Evolutionary conservation across 345 rosid species (phyloP).

Genomic region (Boechera divaricarpa): DNA sequence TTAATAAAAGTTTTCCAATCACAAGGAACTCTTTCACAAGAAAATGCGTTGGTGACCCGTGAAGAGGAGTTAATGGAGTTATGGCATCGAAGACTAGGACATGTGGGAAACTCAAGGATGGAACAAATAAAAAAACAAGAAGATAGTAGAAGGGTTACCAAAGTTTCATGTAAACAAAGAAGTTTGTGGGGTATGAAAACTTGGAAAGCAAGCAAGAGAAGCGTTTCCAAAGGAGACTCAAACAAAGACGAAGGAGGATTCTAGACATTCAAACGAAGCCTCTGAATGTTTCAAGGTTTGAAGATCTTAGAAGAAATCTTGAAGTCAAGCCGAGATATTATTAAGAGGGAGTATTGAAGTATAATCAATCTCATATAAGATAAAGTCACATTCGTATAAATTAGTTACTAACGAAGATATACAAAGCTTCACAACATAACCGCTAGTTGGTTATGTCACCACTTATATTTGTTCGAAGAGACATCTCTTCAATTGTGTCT

Average conservation of each 20-base stretch:
- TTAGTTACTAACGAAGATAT: too few relatives aligned
- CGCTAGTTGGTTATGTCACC: too few relatives aligned
- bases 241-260: neutral
- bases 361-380: too few relatives aligned
- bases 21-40: neutral
- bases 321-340: too few relatives aligned
- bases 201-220: neutral
- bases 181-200: neutral
- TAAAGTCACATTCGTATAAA: too few relatives aligned
- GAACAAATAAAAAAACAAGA: neutral
- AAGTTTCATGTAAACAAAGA: neutral
- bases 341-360: too few relatives aligned
- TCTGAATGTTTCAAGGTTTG: too few relatives aligned
- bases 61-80: neutral
- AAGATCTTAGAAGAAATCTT: too few relatives aligned
- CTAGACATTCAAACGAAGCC: too few relatives aligned
- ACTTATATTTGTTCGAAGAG: too few relatives aligned
- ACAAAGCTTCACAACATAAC: too few relatives aligned
- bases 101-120: neutral
- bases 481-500: too few relatives aligned
- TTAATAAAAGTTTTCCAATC: neutral
- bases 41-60: rapidly evolving
- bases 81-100: neutral
- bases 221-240: constrained; percentile 1
- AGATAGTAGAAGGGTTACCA: neutral